A percentile compares a stretch with the other conserved stretches of the same genome.
These are phyloP conservation scores for Colletotrichum sansevieriae DNA, from an alignment of 2,329 filamentous ascomycete species.

Conservation along the genomic window DNA sequence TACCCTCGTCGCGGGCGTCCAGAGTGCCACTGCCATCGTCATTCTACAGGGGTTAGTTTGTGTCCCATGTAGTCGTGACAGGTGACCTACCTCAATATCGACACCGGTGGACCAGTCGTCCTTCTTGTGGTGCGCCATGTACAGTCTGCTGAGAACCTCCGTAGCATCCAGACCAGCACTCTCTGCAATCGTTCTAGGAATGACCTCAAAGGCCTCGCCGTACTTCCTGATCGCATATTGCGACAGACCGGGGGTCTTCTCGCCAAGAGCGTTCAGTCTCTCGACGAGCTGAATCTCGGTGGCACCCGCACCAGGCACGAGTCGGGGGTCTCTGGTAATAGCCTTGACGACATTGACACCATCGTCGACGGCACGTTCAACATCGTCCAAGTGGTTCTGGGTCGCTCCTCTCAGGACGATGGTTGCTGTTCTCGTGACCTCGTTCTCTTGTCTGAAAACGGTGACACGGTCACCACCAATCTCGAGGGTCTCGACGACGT, in stretches of 20 bases:
- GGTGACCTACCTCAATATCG: conserved; percentile 79
- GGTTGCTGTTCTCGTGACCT: conserved; percentile 91
- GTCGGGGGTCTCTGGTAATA: conserved; percentile 90
- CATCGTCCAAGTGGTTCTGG: conserved; percentile 97
- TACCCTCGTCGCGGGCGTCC: conserved; percentile 88
- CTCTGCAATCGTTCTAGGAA: conserved; percentile 93
- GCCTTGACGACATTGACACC: conserved; percentile 99
- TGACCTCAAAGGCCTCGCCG: conserved; percentile 96
- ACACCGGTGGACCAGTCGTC: conserved; percentile 93
- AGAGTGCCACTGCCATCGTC: conserved; percentile 83
- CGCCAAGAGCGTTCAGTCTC: conserved; percentile 88
- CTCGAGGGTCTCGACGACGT: conserved; percentile 96
- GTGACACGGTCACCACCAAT: conserved; percentile 98
- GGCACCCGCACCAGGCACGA: conserved; percentile 94
- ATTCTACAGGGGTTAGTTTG: conserved; percentile 62
- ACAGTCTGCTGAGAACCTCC: conserved; percentile 92
- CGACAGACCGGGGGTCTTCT: conserved; percentile 91
- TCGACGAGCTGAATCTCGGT: conserved; percentile 95
- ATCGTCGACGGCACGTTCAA: conserved; percentile 97
- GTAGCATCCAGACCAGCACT: conserved; percentile 96
- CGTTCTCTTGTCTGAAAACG: conserved; percentile 96
- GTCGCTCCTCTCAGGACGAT: conserved; percentile 95
- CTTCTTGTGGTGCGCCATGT: conserved; percentile 91
- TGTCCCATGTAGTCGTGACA: not conserved
- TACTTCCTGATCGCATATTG: conserved; percentile 99